Evolutionary conservation across 768 basidiomycete genomes (phyloP).

Genomic region (Udeniomyces megalosporus): DNA sequence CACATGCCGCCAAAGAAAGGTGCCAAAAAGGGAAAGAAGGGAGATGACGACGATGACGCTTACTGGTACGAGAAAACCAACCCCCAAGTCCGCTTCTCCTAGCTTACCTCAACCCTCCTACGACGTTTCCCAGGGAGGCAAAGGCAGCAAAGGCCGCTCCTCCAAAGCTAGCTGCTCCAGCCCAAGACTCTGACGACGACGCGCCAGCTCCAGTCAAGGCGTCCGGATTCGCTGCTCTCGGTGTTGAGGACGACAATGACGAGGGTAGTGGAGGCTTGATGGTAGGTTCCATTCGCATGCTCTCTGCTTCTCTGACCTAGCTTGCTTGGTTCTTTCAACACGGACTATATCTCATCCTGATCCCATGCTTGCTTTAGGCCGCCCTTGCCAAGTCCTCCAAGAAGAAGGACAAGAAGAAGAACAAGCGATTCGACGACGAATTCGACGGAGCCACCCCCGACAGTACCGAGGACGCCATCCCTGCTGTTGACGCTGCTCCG

Average conservation of each 20-base stretch:
- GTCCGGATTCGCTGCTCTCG: slow-evolving; percentile 19
- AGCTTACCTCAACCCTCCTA: neutral
- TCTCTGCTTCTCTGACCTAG: too few relatives aligned
- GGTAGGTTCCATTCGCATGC: slow-evolving; percentile 22
- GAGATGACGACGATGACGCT: slow-evolving; percentile 50
- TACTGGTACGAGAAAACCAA: slow-evolving; percentile 45
- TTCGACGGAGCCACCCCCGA: neutral
- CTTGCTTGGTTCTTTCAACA: too few relatives aligned
- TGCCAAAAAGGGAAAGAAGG: slow-evolving; percentile 69
- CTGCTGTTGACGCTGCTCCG: neutral
- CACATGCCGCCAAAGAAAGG: slow-evolving; percentile 53
- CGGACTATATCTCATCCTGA: too few relatives aligned
- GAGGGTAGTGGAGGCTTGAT: slow-evolving; percentile 25
- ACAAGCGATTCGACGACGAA: neutral
- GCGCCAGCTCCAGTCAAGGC: slow-evolving; percentile 14
- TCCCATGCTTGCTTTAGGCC: too few relatives aligned
- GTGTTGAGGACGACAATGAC: slow-evolving; percentile 22
- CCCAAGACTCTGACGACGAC: slow-evolving; percentile 17
- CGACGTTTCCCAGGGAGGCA: slow-evolving; percentile 18
- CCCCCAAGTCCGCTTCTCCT: neutral
- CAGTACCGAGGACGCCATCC: slow-evolving; percentile 3
- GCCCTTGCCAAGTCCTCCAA: slow-evolving; percentile 18
- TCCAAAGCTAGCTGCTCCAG: neutral
- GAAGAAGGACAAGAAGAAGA: slow-evolving; percentile 24
- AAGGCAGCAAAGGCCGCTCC: neutral